Conservation (phyloP, 2,329 filamentous ascomycete genomes). For the Calycina herbarum region DNA sequence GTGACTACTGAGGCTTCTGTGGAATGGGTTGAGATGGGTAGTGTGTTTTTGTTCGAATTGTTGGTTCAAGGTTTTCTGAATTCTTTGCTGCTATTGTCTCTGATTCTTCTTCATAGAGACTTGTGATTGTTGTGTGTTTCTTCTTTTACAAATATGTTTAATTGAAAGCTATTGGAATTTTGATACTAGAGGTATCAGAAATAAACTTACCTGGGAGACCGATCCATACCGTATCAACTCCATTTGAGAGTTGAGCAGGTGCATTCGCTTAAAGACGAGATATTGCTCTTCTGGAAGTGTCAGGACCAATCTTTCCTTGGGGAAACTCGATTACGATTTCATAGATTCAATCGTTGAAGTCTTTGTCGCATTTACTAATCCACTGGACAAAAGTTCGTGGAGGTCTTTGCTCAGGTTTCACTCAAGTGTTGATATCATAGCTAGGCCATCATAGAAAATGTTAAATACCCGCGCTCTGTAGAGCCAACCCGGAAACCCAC, state of each 20-base stretch:
- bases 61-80: background rate
- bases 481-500: background rate
- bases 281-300: no score
- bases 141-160: background rate
- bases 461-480: background rate
- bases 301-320: no score
- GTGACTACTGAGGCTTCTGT: background rate
- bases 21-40: background rate
- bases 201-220: no score
- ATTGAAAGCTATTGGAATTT: background rate
- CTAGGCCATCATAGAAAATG: background rate
- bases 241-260: no score
- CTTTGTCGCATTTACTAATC: no score
- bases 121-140: background rate
- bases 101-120: background rate
- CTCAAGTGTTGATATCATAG: background rate
- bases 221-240: no score
- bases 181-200: no score
- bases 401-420: background rate
- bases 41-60: background rate
- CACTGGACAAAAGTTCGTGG: no score
- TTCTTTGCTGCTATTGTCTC: background rate
- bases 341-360: no score
- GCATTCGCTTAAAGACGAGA: no score
- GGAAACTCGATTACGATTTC: no score